Conservation (phyloP, 2,329 filamentous ascomycete species). For the Coniosporium tulheliwenetii region DNA sequence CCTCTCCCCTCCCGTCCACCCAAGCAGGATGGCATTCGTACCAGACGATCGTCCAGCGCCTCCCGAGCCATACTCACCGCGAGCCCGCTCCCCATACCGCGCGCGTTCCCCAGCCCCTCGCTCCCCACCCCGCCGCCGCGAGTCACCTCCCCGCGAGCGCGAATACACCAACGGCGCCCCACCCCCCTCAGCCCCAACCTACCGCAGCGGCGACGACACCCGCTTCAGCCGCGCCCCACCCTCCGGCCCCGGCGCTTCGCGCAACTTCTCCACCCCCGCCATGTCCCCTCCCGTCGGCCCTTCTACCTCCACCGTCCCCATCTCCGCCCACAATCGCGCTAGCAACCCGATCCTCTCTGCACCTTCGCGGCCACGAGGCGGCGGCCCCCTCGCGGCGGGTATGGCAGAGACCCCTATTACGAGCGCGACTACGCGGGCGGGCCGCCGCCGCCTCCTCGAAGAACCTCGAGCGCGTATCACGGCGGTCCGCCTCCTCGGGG, state of each 20-base stretch:
- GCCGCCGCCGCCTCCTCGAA: conserved; percentile 17
- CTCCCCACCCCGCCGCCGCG: conserved; percentile 20
- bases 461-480: conserved; percentile 8
- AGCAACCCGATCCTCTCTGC: conserved; percentile 19
- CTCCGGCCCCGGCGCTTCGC: conserved; percentile 18
- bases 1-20: conserved; percentile 42
- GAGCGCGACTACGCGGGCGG: conserved; percentile 2
- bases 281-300: conserved; percentile 24
- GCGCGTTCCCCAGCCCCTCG: conserved; percentile 3
- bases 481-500: conserved; percentile 3
- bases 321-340: conserved; percentile 15
- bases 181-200: conserved; percentile 1
- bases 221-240: conserved; percentile 4
- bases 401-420: conserved; percentile 9
- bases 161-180: conserved; percentile 11
- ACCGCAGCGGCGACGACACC: conserved; percentile 9
- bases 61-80: conserved; percentile 12
- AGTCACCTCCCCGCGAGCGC: conserved; percentile 9
- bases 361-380: conserved; percentile 22
- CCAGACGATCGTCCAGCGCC: conserved; percentile 16
- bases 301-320: conserved; percentile 12
- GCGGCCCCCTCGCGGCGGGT: conserved; percentile 21
- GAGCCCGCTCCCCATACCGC: conserved; percentile 7
- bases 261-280: conserved; percentile 19
- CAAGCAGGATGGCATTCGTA: conserved; percentile 31